Base-by-base conservation (phyloP, 192 early-diverging fungal genomes). In the Mortierella alpina region DNA sequence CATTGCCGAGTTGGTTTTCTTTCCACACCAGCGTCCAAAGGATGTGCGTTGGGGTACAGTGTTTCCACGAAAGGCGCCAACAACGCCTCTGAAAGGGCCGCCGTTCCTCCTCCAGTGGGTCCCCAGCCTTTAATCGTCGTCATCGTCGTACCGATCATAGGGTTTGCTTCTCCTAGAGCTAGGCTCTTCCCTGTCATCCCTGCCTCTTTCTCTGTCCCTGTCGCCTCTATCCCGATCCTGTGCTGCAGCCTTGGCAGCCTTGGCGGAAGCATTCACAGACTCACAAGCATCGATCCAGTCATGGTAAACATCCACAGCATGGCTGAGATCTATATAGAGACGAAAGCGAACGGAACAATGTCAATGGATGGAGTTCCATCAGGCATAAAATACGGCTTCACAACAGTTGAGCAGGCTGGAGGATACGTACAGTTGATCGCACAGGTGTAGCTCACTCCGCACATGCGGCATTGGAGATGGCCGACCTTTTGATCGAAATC, bases 211-310 rank as follows among this genome's bases (percentile, higher is more conserved):
- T 23, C 62, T 45, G 44, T 66, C 72, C 22, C 64, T 66, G 18
- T 41, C 58, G 47, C 64, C 66, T 12, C 72, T 65, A 23, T 63
- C 66, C 31, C 74, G 66, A 49, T 74, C 72, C 58, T 73, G 71
- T 48, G 75, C 75, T 46, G 73, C 65, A 23, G 47, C 40, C 70
- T 72, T 72, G 18, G 70, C 69, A 15, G 77, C 77, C 41, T 80
- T 80, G n/a, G 70, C 70, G 2, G 77, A 67, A 7, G 77, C 65
- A 31, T 80, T 80, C 11, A 80, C 77, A 49, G 89, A 85, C 69
- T 96, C 94, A 70, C 93, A 94, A 1, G 95, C 93, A 82, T 98
- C 97, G 42, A 98, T 90, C 96, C 96, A 98, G 62, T 93, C 95
- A 50, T 90, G 90, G 65, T 98, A 98, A 7, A 98, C 94, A 80